These are phyloP conservation scores for Annona squamosa DNA, from an alignment of 164 flowering plant genomes.

Conservation along the genomic window DNA sequence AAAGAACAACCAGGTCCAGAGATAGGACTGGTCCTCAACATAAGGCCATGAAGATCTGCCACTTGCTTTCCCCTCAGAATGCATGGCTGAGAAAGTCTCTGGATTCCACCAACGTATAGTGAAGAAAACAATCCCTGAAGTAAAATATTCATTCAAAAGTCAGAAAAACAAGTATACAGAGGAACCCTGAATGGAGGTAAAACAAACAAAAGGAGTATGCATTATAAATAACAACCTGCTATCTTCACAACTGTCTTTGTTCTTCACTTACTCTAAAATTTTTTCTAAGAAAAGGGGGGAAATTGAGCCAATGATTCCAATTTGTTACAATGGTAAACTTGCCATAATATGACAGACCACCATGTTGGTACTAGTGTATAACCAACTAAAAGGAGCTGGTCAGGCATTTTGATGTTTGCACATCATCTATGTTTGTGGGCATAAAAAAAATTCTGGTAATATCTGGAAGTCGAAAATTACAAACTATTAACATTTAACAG, in stretches of 20 bases:
- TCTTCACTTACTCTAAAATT: no score
- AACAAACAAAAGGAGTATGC: not conserved
- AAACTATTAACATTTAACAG: no score
- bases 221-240: not conserved
- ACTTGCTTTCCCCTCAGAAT: conserved; percentile 56
- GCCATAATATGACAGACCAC: no score
- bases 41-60: conserved; percentile 85
- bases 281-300: no score
- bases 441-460: no score
- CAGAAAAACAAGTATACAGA: not conserved
- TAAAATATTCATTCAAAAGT: not conserved
- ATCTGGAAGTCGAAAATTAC: no score
- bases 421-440: no score
- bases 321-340: no score
- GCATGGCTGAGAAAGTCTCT: conserved; percentile 76
- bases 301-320: no score
- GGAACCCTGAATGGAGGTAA: not conserved
- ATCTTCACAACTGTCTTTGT: not conserved
- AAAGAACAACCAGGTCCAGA: conserved; percentile 83
- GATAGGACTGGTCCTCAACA: conserved; percentile 57
- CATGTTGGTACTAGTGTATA: no score
- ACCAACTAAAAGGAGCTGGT: no score
- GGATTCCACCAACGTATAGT: conserved; percentile 98
- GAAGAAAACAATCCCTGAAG: conserved; percentile 83
- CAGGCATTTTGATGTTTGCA: no score